Base-by-base conservation (phyloP, 1,139 yeast genomes). In the Yamadazyma taylorii region DNA sequence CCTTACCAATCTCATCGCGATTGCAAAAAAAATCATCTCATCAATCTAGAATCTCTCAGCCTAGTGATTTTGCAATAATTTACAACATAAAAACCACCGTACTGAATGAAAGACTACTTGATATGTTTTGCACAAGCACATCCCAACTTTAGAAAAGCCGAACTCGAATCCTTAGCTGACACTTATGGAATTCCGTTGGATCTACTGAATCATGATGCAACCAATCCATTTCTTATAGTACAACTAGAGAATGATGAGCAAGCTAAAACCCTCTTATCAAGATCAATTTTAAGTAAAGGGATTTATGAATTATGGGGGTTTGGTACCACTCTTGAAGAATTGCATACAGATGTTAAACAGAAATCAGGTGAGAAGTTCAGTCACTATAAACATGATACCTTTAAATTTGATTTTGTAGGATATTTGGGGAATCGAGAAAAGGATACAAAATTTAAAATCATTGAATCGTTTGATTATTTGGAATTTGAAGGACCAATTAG, bases 231-330 rank as follows among this genome's bases (percentile, higher is more conserved):
- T 53, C 54, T 90, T 45, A 63, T 79, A 4, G 82, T 90, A 1
- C 73, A 79, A 19, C 63, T 92, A 30, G 75, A 75, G 21, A 63
- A 65, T 45, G 94, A 85, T 49, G 74, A 73, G n/a, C 76, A 78
- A 35, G 97, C 97, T 1, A 52, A 55, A 14, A 66, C 73, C 33
- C 70, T 89, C 51, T 68, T 90, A 28, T 63, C 69, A 34, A 66
- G 97, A 43, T 78, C 95, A 1, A 73, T 92, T 11, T 62, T 92
- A 34, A 72, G 84, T 7, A 74, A 81, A 46, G 89, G 88, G 0
- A 80, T 90, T 17, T 92, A 87, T 55, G 96, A 90, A 53, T 65
- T 88, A 9, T 89, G 94, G 85, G 96, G 95, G 2, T 62, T 69
- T 30, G 97, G 95, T 0, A 45, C 49, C 0, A 66, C 69, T 6